These are phyloP conservation scores for Diplodia corticola DNA, from an alignment of 2,329 filamentous ascomycete genomes.

Conservation along the genomic window DNA sequence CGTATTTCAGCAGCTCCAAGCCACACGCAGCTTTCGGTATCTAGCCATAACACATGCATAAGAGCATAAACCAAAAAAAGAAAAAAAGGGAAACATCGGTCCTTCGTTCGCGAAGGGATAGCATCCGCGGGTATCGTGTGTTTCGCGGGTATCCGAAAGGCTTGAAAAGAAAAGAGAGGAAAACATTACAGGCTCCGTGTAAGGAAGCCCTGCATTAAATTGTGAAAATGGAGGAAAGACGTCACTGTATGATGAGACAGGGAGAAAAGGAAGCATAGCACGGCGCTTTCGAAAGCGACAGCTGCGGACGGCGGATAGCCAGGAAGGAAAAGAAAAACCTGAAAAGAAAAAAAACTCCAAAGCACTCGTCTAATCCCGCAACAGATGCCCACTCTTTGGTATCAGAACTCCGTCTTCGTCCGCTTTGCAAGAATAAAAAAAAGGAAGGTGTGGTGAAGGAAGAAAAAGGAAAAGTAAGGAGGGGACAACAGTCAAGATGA, in stretches of 20 bases:
- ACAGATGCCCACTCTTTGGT: slow-evolving; percentile 15
- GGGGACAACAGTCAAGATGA: background rate
- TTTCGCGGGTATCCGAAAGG: background rate
- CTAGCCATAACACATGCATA: slow-evolving; percentile 9
- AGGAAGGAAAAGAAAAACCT: background rate
- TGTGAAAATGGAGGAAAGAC: background rate
- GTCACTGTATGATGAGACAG: background rate
- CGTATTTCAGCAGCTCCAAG: background rate
- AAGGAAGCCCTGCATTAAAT: background rate
- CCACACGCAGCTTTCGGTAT: slow-evolving; percentile 11
- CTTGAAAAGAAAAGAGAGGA: background rate
- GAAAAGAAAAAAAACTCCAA: background rate
- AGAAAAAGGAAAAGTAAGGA: background rate
- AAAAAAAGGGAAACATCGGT: background rate
- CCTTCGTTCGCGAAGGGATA: background rate
- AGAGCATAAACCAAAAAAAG: background rate
- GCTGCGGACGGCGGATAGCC: background rate
- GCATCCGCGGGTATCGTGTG: background rate
- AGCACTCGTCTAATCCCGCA: slow-evolving; percentile 7
- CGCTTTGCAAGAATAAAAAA: background rate
- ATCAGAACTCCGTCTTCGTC: slow-evolving; percentile 14
- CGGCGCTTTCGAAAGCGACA: slow-evolving; percentile 2
- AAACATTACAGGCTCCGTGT: background rate
- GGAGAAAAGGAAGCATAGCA: background rate
- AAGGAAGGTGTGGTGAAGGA: slow-evolving; percentile 8